Conservation (phyloP, 495 filamentous ascomycete genomes). For the Neurospora sp. region DNA sequence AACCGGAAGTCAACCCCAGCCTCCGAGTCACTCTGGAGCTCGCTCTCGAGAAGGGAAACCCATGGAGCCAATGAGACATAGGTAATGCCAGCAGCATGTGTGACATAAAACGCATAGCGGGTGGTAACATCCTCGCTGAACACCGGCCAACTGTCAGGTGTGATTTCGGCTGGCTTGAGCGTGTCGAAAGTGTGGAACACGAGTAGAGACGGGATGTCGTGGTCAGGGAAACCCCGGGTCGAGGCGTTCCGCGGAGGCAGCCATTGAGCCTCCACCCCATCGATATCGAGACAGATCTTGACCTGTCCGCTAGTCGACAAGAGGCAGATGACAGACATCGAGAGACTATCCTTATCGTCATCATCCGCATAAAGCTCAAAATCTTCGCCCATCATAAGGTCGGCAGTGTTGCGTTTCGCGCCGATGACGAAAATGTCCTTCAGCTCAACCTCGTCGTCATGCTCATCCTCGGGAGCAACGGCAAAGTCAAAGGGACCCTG, state of each 20-base stretch:
- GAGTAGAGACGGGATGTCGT: conserved; percentile 28
- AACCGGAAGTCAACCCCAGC: conserved; percentile 65
- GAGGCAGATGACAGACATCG: conserved; percentile 63
- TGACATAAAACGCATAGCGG: conserved; percentile 70
- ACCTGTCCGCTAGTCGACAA: conserved; percentile 63
- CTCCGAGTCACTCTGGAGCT: conserved; percentile 54
- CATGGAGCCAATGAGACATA: conserved; percentile 64
- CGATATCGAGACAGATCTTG: conserved; percentile 68
- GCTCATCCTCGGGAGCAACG: conserved; percentile 49
- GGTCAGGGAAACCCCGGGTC: conserved; percentile 26
- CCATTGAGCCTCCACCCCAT: conserved; percentile 79
- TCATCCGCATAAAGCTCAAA: conserved; percentile 43
- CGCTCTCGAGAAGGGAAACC: conserved; percentile 65
- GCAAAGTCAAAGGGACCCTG: conserved; percentile 79
- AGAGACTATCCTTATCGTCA: conserved; percentile 53
- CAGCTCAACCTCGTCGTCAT: conserved; percentile 56
- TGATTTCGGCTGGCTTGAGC: conserved; percentile 37
- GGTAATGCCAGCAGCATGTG: conserved; percentile 57
- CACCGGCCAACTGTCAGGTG: conserved; percentile 52
- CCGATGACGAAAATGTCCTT: conserved; percentile 47
- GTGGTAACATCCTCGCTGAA: conserved; percentile 66
- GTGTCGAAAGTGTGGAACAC: conserved; percentile 54
- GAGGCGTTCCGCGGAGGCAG: conserved; percentile 47
- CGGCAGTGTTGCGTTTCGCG: conserved; percentile 42
- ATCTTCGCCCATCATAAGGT: conserved; percentile 53